Base-by-base conservation (phyloP, 2,329 filamentous ascomycete species). In the Xylariaceae sp. region DNA sequence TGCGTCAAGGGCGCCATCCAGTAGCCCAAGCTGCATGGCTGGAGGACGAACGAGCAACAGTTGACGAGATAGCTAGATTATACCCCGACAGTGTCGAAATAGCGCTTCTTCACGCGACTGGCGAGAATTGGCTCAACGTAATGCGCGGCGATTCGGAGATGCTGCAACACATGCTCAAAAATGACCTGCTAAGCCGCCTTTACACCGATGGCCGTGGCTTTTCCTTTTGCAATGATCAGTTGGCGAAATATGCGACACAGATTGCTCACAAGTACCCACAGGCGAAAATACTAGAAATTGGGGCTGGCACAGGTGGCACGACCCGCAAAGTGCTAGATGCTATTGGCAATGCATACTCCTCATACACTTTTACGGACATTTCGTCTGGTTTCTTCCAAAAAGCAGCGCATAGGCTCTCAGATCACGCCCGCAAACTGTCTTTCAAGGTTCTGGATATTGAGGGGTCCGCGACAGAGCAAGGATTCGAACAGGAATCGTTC, bases 141-240 rank as follows among this genome's bases (percentile, higher is more conserved):
- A 57, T 75, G 21, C 58, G 66, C 1, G 70, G 70, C 6, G 62
- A 70, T 37, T 61, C 42, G 13, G 69, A 56, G 10, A 65, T 71
- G 40, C 61, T 75, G 8, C 72, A 75, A 44, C 58, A 61, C 24
- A 60, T 75, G 42, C 62, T 61, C 27, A 43, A 65, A 24, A 62
- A 72, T 26, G 58, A 66, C 35, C 55, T 72, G 40, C 59, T 74
- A 2, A 56, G 67, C 15, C 39, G 57, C 10, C 66, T 68, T 23
- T 73, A 75, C 44, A 41, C 10, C 41, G 58, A 56, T 7, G 60
- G 55, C 7, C 46, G 63, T 23, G 58, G 51, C 10, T 36, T 58
- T 15, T 27, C 9, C 24, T 26, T 4, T 30, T 40, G 23, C 18
- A 40, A 11, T 23, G 13, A 40, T 11, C 13, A 40, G 8, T 20